These are phyloP conservation scores for Juglanconis juglandina DNA, from an alignment of 2,329 filamentous ascomycete genomes.

Conservation along the genomic window DNA sequence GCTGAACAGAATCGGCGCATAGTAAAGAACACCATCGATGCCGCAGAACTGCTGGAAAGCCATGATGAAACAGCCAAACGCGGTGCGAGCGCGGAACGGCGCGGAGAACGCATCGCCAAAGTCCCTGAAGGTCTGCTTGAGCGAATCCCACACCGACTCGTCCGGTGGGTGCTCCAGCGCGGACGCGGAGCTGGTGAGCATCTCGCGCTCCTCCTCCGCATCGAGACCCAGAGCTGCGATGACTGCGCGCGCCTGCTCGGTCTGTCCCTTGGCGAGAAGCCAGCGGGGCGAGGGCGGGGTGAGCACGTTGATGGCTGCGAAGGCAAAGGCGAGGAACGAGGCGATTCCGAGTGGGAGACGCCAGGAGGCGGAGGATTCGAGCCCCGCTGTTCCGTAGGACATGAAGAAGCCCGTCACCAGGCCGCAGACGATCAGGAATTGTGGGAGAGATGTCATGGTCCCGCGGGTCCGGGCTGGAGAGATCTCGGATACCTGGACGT, in stretches of 20 bases:
- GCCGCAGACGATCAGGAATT: constrained; percentile 50
- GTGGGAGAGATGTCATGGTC: constrained; percentile 48
- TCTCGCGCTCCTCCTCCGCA: constrained; percentile 40
- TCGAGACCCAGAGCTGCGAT: constrained; percentile 41
- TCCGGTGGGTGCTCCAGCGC: constrained; percentile 27
- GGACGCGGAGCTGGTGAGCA: constrained; percentile 24
- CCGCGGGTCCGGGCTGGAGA: constrained; percentile 50
- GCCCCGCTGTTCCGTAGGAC: constrained; percentile 52
- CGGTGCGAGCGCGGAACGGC: constrained; percentile 41
- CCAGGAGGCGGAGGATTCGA: constrained; percentile 51
- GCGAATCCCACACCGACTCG: constrained; percentile 17
- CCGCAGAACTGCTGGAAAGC: constrained; percentile 57
- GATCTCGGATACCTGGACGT: constrained; percentile 57
- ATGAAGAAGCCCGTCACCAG: constrained; percentile 56
- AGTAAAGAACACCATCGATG: constrained; percentile 61
- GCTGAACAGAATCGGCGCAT: constrained; percentile 57
- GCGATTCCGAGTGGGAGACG: constrained; percentile 47
- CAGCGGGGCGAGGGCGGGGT: constrained; percentile 54
- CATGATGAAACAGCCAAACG: constrained; percentile 56
- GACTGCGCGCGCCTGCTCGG: constrained; percentile 40
- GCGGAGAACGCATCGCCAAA: constrained; percentile 27
- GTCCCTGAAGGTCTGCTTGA: constrained; percentile 3
- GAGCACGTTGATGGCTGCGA: constrained; percentile 28
- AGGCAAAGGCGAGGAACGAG: constrained; percentile 32
- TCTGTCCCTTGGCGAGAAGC: constrained; percentile 43